These are phyloP conservation scores for Mycena indigotica DNA, from an alignment of 768 basidiomycete genomes.

Conservation along the genomic window DNA sequence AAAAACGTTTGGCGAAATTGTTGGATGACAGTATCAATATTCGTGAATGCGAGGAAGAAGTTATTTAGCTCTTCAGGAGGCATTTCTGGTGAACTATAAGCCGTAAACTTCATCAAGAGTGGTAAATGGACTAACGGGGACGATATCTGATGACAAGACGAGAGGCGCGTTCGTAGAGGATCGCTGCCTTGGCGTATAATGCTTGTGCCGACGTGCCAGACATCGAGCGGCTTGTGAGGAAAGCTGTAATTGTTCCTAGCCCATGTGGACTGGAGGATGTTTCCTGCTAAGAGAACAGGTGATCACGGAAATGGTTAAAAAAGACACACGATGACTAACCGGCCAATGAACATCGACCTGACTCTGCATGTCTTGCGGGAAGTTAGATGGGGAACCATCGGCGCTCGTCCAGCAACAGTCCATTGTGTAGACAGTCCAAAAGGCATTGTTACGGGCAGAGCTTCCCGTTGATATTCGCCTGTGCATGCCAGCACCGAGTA, in stretches of 20 bases:
- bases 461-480: conserved; percentile 31
- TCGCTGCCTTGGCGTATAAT: conserved; percentile 14
- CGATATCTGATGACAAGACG: conserved; percentile 22
- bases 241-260: background rate
- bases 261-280: background rate
- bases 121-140: conserved; percentile 23
- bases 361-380: conserved; percentile 25
- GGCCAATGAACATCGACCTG: conserved; percentile 45
- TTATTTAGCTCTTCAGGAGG: background rate
- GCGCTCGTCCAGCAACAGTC: conserved; percentile 36
- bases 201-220: conserved; percentile 5
- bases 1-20: conserved; percentile 10
- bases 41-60: conserved; percentile 14
- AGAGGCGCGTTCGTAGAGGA: conserved; percentile 33
- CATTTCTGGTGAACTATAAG: background rate
- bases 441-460: conserved; percentile 15
- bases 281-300: background rate
- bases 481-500: conserved; percentile 30
- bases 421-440: conserved; percentile 36
- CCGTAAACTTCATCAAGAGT: background rate
- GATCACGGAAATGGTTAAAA: background rate
- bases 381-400: conserved; percentile 28
- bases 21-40: conserved; percentile 29
- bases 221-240: conserved; percentile 9
- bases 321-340: background rate